These are phyloP conservation scores for Chenopodium formosanum DNA, from an alignment of 148 eudicot species.

Conservation along the genomic window DNA sequence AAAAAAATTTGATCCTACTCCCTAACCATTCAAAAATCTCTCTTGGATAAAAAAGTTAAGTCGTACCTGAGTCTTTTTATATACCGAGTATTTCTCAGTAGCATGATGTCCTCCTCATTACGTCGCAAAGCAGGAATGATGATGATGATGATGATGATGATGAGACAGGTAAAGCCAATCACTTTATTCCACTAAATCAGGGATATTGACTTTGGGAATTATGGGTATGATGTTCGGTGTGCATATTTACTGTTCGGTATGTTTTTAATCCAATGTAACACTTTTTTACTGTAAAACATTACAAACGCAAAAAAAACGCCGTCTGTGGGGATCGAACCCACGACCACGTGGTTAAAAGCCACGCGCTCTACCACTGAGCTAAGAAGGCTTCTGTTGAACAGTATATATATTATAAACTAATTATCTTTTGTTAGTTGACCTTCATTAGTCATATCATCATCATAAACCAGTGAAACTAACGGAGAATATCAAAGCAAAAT, in stretches of 20 bases:
- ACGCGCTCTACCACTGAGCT: constrained; percentile 47
- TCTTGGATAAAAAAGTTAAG: too few relatives aligned
- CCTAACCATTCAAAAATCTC: too few relatives aligned
- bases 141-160: too few relatives aligned
- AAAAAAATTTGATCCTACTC: too few relatives aligned
- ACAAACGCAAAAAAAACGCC: neutral
- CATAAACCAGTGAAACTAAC: too few relatives aligned
- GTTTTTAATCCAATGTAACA: too few relatives aligned
- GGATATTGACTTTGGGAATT: neutral
- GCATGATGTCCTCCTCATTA: too few relatives aligned
- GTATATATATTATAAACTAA: too few relatives aligned
- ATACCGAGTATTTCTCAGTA: too few relatives aligned
- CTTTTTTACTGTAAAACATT: too few relatives aligned
- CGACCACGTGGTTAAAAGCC: constrained; percentile 31
- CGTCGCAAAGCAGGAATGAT: too few relatives aligned
- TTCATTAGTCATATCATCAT: neutral
- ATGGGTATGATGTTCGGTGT: neutral
- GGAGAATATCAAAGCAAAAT: neutral
- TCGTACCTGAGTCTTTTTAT: too few relatives aligned
- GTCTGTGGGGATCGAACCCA: constrained; percentile 9
- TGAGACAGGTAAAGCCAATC: neutral
- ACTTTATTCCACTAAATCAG: neutral
- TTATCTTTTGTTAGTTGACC: neutral
- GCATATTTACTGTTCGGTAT: neutral
- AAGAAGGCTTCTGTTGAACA: constrained; percentile 18